A percentile compares a stretch with the other conserved stretches of the same genome.
Evolutionary conservation across 2,329 filamentous ascomycete genomes (phyloP).

Genomic region (Trichoderma arundinaceum): DNA sequence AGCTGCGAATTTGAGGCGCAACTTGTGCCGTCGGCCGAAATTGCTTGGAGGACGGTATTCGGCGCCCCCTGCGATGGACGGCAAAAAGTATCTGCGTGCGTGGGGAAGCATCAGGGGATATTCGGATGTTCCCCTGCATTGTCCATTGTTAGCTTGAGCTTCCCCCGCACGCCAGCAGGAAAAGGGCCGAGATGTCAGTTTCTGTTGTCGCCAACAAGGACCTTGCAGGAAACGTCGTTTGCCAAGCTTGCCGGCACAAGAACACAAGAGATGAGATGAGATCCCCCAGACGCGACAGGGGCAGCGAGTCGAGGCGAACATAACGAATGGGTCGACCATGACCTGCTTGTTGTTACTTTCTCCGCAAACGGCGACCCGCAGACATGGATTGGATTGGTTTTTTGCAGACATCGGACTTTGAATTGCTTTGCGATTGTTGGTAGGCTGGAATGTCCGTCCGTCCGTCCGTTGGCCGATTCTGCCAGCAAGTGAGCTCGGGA

Average conservation of each 20-base stretch:
- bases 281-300: slow-evolving; percentile 13
- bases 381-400: slow-evolving; percentile 22
- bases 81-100: slow-evolving; percentile 25
- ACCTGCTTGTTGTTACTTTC: slow-evolving; percentile 16
- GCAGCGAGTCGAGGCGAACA: neutral
- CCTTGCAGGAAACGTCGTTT: neutral
- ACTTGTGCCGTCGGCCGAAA: slow-evolving; percentile 11
- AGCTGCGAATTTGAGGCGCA: neutral
- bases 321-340: slow-evolving; percentile 9
- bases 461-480: slow-evolving; percentile 9
- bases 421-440: neutral
- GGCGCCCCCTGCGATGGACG: slow-evolving; percentile 10
- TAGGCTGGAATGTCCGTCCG: slow-evolving; percentile 6
- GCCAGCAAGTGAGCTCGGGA: neutral
- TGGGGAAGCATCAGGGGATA: slow-evolving; percentile 23
- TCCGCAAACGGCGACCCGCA: slow-evolving; percentile 24
- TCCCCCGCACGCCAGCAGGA: slow-evolving; percentile 24
- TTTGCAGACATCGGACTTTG: slow-evolving; percentile 4
- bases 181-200: slow-evolving; percentile 29
- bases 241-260: neutral
- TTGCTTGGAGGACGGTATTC: neutral
- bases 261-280: slow-evolving; percentile 19
- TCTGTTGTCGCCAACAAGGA: neutral
- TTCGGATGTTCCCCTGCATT: slow-evolving; percentile 17
- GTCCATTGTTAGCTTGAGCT: slow-evolving; percentile 20